phyloP scores from a whole-genome alignment of 2,329 filamentous ascomycete genomes.

The Aspergillus pseudoglaucus region DNA sequence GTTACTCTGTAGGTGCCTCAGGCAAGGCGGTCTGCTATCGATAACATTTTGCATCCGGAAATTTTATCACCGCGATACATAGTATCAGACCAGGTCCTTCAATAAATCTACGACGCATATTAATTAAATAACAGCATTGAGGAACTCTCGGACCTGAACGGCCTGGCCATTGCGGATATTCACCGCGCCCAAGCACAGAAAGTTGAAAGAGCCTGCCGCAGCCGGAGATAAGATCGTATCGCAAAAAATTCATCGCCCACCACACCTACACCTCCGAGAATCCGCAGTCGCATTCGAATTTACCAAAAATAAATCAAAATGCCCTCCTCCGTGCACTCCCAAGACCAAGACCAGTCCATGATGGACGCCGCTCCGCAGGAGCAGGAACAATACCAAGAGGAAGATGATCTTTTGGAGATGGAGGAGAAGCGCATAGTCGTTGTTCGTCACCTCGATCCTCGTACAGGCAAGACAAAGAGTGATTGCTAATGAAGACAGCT shows the following conservation, averaged over 20 bases:
- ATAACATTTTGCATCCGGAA: not conserved
- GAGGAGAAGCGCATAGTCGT: slow-evolving; percentile 55
- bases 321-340: slow-evolving; percentile 34
- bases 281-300: not conserved
- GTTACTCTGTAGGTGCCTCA: not conserved
- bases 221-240: not conserved
- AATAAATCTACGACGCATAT: too few relatives aligned
- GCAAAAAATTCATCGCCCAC: not conserved
- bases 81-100: not conserved
- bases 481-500: slow-evolving; percentile 50
- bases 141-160: too few relatives aligned
- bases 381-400: slow-evolving; percentile 43
- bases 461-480: too few relatives aligned
- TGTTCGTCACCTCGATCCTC: too few relatives aligned
- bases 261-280: not conserved
- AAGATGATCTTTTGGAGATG: slow-evolving; percentile 32
- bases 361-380: slow-evolving; percentile 26
- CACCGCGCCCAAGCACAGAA: too few relatives aligned
- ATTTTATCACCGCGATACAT: not conserved
- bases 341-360: slow-evolving; percentile 39
- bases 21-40: not conserved
- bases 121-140: too few relatives aligned
- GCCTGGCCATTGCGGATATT: too few relatives aligned
- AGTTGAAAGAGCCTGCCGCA: too few relatives aligned
- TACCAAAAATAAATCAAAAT: slow-evolving; percentile 15